These are phyloP conservation scores for Canavalia ensiformis DNA, from an alignment of 306 rosid genomes.

Conservation along the genomic window DNA sequence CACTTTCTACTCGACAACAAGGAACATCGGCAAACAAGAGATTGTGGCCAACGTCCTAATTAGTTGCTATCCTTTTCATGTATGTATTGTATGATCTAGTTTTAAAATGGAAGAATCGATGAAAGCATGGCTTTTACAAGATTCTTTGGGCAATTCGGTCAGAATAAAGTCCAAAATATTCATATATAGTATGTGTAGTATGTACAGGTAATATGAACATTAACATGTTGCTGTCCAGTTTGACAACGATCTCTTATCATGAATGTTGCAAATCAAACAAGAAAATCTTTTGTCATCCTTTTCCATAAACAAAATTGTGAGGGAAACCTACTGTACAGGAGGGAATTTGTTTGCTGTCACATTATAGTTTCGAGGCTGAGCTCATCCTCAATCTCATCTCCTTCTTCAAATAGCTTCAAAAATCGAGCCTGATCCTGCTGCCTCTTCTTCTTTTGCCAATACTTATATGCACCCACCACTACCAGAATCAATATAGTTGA, in stretches of 20 bases:
- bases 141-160: constrained; percentile 6
- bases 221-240: neutral
- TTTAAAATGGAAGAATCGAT: constrained; percentile 29
- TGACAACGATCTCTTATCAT: constrained; percentile 6
- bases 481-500: constrained; percentile 53
- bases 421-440: constrained; percentile 92
- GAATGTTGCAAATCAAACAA: constrained; percentile 1
- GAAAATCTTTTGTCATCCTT: constrained; percentile 24
- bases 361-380: constrained; percentile 71
- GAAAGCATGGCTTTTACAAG: constrained; percentile 8
- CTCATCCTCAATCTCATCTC: constrained; percentile 91
- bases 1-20: neutral
- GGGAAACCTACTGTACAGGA: constrained; percentile 61
- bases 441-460: constrained; percentile 91
- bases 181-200: constrained; percentile 12
- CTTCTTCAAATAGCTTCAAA: constrained; percentile 88
- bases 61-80: neutral
- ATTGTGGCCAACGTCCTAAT: neutral
- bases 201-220: constrained; percentile 46
- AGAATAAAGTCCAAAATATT: constrained; percentile 29
- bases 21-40: neutral
- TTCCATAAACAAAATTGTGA: constrained; percentile 54
- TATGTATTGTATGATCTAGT: neutral
- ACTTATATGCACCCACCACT: constrained; percentile 60
- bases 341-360: constrained; percentile 54